Evolutionary conservation across 2,329 filamentous ascomycete genomes (phyloP).

Genomic region (Hymenoscyphus fructigenus): DNA sequence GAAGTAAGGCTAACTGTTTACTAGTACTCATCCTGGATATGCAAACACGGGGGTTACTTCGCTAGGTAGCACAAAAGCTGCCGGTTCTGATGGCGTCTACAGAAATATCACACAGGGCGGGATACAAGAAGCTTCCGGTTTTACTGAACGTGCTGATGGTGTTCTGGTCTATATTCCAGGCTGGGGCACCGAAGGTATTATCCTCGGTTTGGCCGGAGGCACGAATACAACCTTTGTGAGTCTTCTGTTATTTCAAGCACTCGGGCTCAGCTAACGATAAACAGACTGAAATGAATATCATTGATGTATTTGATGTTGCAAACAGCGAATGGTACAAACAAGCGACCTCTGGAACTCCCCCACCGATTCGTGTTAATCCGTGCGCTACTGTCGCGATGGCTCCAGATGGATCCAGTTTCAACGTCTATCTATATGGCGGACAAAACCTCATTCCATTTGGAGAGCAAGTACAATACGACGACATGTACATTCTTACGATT

Average conservation of each 20-base stretch:
- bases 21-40: constrained; percentile 64
- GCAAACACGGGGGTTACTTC: constrained; percentile 61
- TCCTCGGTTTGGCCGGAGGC: constrained; percentile 72
- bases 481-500: constrained; percentile 73
- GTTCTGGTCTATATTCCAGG: constrained; percentile 72
- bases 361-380: constrained; percentile 67
- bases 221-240: constrained; percentile 66
- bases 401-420: constrained; percentile 71
- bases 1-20: background rate
- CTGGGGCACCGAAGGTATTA: constrained; percentile 67
- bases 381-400: constrained; percentile 69
- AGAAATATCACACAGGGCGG: constrained; percentile 74
- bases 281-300: constrained; percentile 61
- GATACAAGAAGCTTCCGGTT: constrained; percentile 63
- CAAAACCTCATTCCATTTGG: constrained; percentile 68
- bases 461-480: constrained; percentile 59
- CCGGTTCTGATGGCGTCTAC: constrained; percentile 62
- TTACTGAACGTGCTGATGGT: constrained; percentile 73
- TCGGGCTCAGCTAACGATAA: constrained; percentile 36
- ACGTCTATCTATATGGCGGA: constrained; percentile 76
- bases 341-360: constrained; percentile 61
- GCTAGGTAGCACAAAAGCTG: constrained; percentile 52
- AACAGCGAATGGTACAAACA: constrained; percentile 73
- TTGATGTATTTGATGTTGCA: constrained; percentile 77
- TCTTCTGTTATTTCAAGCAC: constrained; percentile 15